These are phyloP conservation scores for Picea sitchensis DNA, from an alignment of 75 land plant species.

Conservation along the genomic window DNA sequence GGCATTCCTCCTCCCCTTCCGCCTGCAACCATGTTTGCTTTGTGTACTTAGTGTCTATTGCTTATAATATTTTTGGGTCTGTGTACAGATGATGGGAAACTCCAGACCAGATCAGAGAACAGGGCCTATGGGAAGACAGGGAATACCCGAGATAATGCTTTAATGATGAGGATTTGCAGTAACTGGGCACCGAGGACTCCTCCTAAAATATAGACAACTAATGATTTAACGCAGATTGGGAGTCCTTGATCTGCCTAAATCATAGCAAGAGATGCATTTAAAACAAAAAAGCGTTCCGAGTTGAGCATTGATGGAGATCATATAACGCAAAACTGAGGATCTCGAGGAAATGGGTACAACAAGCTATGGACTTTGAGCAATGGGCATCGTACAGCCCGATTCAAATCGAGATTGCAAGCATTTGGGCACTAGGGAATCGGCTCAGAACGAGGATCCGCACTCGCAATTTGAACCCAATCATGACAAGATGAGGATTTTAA, in stretches of 20 bases:
- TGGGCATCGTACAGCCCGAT: too few relatives aligned
- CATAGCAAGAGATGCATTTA: background rate
- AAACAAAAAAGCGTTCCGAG: background rate
- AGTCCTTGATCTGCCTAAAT: background rate
- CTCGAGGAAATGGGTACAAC: background rate
- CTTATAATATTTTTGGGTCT: too few relatives aligned
- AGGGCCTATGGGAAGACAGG: too few relatives aligned
- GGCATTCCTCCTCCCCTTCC: conserved; percentile 4
- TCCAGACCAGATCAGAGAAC: too few relatives aligned
- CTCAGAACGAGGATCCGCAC: background rate
- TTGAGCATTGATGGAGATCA: background rate
- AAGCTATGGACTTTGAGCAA: background rate
- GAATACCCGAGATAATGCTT: too few relatives aligned
- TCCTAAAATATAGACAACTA: too few relatives aligned
- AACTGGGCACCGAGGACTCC: too few relatives aligned
- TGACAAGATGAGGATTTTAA: background rate
- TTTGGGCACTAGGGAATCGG: background rate
- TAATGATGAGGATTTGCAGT: too few relatives aligned
- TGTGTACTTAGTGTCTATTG: background rate
- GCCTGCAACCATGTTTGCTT: background rate
- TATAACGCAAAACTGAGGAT: background rate
- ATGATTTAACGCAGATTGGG: background rate
- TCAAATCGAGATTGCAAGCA: background rate
- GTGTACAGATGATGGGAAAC: too few relatives aligned
- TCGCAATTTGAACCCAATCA: background rate